Percentiles rank a stretch among this genome's conserved stretches.
These are phyloP conservation scores for Peronosclerospora sorghi DNA, from an alignment of 352 stramenopile genomes.

Conservation along the genomic window DNA sequence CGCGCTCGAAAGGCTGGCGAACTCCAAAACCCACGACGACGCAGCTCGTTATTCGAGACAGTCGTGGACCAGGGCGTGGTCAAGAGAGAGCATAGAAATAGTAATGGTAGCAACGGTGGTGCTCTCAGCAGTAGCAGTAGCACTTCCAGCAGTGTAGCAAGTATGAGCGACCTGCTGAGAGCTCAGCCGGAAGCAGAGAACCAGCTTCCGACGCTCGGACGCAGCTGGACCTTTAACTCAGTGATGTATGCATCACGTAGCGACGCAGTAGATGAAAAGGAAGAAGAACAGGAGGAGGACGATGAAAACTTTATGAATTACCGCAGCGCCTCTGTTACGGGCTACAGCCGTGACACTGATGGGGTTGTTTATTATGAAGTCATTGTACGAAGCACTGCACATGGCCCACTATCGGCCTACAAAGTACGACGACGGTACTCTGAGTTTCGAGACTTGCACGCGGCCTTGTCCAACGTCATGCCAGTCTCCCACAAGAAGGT, in stretches of 20 bases:
- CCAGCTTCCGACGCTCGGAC: conserved; percentile 9
- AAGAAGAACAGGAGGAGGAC: conserved; percentile 19
- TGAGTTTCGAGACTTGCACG: conserved; percentile 54
- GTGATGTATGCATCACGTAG: conserved; percentile 16
- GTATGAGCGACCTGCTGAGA: conserved; percentile 9
- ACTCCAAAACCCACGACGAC: conserved; percentile 18
- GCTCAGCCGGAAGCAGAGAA: conserved; percentile 19
- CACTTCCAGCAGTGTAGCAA: conserved; percentile 12
- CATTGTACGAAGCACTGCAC: conserved; percentile 43
- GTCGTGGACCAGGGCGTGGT: conserved; percentile 15
- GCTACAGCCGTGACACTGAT: conserved; percentile 63
- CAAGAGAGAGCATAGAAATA: conserved; percentile 16
- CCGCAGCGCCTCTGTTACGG: conserved; percentile 50
- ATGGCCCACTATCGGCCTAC: conserved; percentile 65
- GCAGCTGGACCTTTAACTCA: conserved; percentile 21
- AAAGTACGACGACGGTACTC: conserved; percentile 70
- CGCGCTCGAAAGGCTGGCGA: conserved; percentile 4
- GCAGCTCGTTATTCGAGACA: conserved; percentile 27
- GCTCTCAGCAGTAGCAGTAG: conserved; percentile 11
- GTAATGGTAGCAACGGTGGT: conserved; percentile 7
- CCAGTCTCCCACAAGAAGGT: conserved; percentile 20
- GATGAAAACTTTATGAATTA: conserved; percentile 69
- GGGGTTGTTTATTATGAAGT: conserved; percentile 76
- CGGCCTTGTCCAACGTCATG: conserved; percentile 45
- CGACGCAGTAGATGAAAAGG: conserved; percentile 5